Conservation (phyloP, 1,139 yeast genomes). For the Kurtzmaniella quercitrusa region DNA sequence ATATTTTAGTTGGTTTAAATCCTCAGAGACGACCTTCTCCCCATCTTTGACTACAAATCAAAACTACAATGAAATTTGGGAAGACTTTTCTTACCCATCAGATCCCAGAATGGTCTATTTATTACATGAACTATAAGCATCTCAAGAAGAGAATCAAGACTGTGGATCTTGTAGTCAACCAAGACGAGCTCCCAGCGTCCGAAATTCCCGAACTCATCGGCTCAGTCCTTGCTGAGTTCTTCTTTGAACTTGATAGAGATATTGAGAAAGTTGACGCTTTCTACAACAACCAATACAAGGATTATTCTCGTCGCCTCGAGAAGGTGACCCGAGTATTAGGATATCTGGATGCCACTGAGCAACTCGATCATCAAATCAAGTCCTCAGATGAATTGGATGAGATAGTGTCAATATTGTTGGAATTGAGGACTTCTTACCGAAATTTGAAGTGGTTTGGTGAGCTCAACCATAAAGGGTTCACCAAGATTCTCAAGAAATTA, state of each 20-base stretch:
- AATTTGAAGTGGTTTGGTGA: slow-evolving; percentile 94
- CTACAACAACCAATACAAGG: slow-evolving; percentile 67
- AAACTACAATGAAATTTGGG: slow-evolving; percentile 69
- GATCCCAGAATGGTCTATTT: slow-evolving; percentile 87
- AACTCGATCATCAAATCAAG: slow-evolving; percentile 30
- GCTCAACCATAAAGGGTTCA: slow-evolving; percentile 84
- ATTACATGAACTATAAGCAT: slow-evolving; percentile 81
- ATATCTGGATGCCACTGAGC: slow-evolving; percentile 18
- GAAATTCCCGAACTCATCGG: slow-evolving; percentile 26
- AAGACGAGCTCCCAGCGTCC: slow-evolving; percentile 34
- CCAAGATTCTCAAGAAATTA: slow-evolving; percentile 83
- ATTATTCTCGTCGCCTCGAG: slow-evolving; percentile 66
- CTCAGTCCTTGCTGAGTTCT: slow-evolving; percentile 56
- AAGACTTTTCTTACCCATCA: slow-evolving; percentile 78
- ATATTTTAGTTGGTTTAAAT: too few relatives aligned
- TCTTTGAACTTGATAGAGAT: slow-evolving; percentile 75
- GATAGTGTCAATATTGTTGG: slow-evolving; percentile 68
- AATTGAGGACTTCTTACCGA: slow-evolving; percentile 71
- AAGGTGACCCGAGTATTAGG: slow-evolving; percentile 39
- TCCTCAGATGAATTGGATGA: slow-evolving; percentile 72
- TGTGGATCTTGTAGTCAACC: slow-evolving; percentile 23
- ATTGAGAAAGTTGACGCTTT: slow-evolving; percentile 79
- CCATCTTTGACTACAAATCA: too few relatives aligned
- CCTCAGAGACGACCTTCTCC: too few relatives aligned
- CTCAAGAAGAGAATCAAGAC: slow-evolving; percentile 75